A percentile compares a stretch with the other conserved stretches of the same genome.
phyloP scores from a whole-genome alignment of 345 rosid species.

The Eucalyptus dawsonii region DNA sequence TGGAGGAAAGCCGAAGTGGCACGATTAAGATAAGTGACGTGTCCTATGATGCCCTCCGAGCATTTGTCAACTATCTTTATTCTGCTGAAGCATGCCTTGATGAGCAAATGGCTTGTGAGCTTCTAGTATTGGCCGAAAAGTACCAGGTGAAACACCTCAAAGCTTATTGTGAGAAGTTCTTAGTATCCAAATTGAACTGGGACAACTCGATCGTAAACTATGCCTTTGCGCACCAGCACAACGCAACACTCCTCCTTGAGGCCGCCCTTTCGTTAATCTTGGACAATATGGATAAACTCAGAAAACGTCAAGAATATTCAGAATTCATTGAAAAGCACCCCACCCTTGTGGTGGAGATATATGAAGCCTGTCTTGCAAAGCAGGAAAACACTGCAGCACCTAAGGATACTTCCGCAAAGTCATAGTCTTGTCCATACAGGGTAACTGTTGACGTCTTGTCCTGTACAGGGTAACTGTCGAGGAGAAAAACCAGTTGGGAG shows the following conservation, averaged over 20 bases:
- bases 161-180: conserved; percentile 55
- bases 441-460: no score
- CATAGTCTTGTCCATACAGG: not conserved
- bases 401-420: not conserved
- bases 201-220: conserved; percentile 67
- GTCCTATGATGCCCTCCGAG: conserved; percentile 51
- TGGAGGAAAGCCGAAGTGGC: conserved; percentile 79
- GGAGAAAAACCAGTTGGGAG: not conserved
- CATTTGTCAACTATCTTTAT: conserved; percentile 57
- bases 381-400: conserved; percentile 67
- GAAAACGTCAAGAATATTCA: conserved; percentile 44
- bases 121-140: conserved; percentile 70
- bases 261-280: conserved; percentile 51
- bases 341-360: conserved; percentile 63
- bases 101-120: conserved; percentile 76
- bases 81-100: conserved; percentile 73
- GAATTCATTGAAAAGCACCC: conserved; percentile 80
- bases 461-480: no score
- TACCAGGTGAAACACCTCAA: conserved; percentile 80
- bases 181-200: conserved; percentile 64
- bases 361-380: conserved; percentile 56
- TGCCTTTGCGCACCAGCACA: conserved; percentile 82
- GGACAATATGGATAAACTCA: conserved; percentile 75
- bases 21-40: conserved; percentile 66
- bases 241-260: conserved; percentile 54